Base-by-base conservation (phyloP, 2,329 filamentous ascomycete genomes). In the Ophiostoma angusticollis region DNA sequence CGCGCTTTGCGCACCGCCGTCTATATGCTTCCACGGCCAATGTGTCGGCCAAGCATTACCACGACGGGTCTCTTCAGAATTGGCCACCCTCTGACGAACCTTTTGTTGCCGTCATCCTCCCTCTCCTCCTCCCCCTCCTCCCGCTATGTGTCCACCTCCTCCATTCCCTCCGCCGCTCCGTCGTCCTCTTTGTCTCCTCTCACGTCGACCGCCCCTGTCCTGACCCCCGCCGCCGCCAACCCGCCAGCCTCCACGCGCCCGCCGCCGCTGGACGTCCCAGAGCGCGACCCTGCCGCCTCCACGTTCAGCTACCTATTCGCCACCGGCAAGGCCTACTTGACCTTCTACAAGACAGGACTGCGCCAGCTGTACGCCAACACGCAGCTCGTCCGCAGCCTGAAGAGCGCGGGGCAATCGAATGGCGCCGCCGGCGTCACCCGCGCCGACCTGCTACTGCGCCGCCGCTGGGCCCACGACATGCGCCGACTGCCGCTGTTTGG, bases 261-360 rank as follows among this genome's bases (percentile, higher is more conserved):
- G 0, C 75, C 84, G 1, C 67, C 72, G 0, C 68, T 94, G 45
- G 56, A 65, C 31, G 62, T 84, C 3, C 84, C 84, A 6, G 54
- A 58, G 5, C 68, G 74, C 38, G 55, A 64, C 14, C 53, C 65
- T 16, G 52, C 58, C 7, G 56, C 69, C 22, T 60, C 61, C 21
- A 53, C 62, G 16, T 54, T 72, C 40, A 58, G 58, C 14, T 72
- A 82, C 61, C 64, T 74, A 45, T 72, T 73, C 52, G 55, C 60
- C 31, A 61, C 78, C 21, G 89, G 84, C 45, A 80, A 81, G 55
- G 75, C 81, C 37, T 94, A 93, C 59, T 58, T 81, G 9, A 59
- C 60, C 25, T 96, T 96, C 70, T 96, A 95, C 74, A 93, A 91
- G 61, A 70, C 74, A 1, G 89, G 87, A 14, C 60, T 94, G 23